A percentile compares a stretch with the other conserved stretches of the same genome.
Conservation (phyloP, 192 early-diverging fungal species). For the Geosiphon pyriformis region DNA sequence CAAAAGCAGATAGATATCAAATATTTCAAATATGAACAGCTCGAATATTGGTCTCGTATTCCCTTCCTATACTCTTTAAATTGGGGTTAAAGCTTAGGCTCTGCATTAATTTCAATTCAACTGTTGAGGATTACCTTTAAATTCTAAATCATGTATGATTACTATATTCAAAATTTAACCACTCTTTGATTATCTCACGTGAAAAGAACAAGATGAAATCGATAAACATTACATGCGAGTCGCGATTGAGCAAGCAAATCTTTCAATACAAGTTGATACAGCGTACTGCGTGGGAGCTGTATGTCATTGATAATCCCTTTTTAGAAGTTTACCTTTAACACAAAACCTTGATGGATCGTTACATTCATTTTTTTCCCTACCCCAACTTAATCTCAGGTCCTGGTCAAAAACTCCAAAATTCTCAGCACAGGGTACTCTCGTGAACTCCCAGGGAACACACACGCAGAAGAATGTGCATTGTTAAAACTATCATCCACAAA, state of each 20-base stretch:
- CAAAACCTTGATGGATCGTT: neutral
- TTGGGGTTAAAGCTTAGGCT: no score
- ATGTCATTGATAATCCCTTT: slow-evolving; percentile 37
- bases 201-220: slow-evolving; percentile 7
- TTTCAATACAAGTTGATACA: slow-evolving; percentile 65
- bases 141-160: no score
- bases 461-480: slow-evolving; percentile 89
- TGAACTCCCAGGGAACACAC: slow-evolving; percentile 93
- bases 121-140: no score
- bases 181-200: no score
- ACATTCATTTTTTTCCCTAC: no score
- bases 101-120: no score
- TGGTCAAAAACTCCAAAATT: slow-evolving; percentile 41
- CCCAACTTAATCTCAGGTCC: slow-evolving; percentile 16
- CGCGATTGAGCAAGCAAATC: slow-evolving; percentile 79
- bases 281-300: slow-evolving; percentile 96
- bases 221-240: slow-evolving; percentile 73
- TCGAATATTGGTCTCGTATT: no score
- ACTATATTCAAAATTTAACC: no score
- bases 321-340: slow-evolving; percentile 5
- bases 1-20: no score
- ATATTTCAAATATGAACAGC: no score
- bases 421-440: slow-evolving; percentile 85
- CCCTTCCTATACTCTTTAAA: no score
- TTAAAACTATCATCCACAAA: slow-evolving; percentile 51